Evolutionary conservation across 345 rosid species (phyloP).

Genomic region (Eucalyptus guilfoylei): DNA sequence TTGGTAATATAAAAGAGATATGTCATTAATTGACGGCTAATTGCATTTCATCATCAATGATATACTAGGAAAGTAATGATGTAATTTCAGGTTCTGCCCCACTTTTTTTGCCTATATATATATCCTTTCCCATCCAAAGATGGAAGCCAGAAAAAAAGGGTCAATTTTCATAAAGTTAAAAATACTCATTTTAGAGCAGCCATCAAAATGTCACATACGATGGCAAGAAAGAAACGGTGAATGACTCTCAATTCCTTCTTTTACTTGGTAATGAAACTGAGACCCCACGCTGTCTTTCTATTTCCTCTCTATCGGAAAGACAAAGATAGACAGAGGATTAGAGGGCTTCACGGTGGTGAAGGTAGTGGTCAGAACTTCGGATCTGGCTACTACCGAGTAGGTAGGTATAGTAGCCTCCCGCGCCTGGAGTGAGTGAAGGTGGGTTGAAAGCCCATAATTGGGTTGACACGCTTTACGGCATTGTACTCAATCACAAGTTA

Average conservation of each 20-base stretch:
- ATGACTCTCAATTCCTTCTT: not conserved
- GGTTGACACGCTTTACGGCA: too few relatives aligned
- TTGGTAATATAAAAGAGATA: not conserved
- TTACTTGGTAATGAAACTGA: not conserved
- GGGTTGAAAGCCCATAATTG: fast-evolving
- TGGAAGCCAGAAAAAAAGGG: not conserved
- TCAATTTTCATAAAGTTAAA: not conserved
- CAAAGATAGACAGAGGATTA: too few relatives aligned
- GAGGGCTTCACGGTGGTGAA: fast-evolving
- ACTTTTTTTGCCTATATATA: too few relatives aligned
- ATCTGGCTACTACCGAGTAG: fast-evolving
- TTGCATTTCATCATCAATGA: too few relatives aligned
- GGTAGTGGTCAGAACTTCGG: fast-evolving
- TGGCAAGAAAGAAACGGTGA: not conserved
- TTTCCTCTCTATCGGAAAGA: fast-evolving
- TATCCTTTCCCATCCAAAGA: not conserved
- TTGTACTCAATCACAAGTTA: fast-evolving
- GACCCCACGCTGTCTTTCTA: too few relatives aligned
- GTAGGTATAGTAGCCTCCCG: too few relatives aligned
- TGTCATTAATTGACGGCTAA: not conserved
- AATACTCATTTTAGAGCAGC: not conserved
- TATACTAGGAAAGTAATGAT: too few relatives aligned
- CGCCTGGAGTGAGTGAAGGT: fast-evolving
- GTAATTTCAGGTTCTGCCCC: too few relatives aligned
- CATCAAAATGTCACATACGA: not conserved